Percentiles rank a stretch among this genome's conserved stretches.
These are phyloP conservation scores for Cyclotella atomus DNA, from an alignment of 108 stramenopile species.

Conservation along the genomic window DNA sequence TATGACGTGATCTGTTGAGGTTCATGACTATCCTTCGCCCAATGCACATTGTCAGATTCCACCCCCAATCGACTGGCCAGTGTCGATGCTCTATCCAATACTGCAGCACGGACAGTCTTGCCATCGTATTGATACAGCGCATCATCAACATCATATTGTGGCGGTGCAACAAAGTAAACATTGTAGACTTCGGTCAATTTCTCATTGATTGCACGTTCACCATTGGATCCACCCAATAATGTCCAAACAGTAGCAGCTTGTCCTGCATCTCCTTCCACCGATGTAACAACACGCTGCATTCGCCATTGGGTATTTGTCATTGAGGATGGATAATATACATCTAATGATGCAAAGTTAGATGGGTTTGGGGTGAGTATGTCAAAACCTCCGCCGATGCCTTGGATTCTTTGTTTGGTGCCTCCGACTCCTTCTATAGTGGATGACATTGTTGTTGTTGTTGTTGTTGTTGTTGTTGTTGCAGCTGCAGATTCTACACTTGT, in stretches of 20 bases:
- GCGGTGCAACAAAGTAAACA: conserved; percentile 42
- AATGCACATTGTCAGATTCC: conserved; percentile 15
- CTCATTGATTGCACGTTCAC: conserved; percentile 15
- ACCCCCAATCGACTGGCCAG: conserved; percentile 32
- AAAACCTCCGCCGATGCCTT: conserved; percentile 66
- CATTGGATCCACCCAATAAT: conserved; percentile 57
- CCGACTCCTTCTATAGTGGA: too few species aligned
- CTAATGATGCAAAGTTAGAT: conserved; percentile 1
- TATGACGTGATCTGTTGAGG: not conserved
- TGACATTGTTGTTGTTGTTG: too few species aligned
- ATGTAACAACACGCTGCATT: conserved; percentile 47
- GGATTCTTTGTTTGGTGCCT: conserved; percentile 19
- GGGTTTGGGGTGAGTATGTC: conserved; percentile 47
- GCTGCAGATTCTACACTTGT: too few species aligned
- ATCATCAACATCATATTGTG: conserved; percentile 33
- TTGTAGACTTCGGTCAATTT: conserved; percentile 41
- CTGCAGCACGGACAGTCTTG: conserved; percentile 28
- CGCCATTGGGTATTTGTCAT: conserved; percentile 57
- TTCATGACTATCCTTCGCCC: not conserved
- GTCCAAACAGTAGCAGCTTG: conserved; percentile 62
- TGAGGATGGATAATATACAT: conserved; percentile 57
- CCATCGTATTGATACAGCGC: conserved; percentile 39
- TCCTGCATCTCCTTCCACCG: conserved; percentile 61
- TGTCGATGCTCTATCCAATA: conserved; percentile 61
- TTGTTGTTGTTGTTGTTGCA: too few species aligned